Base-by-base conservation (phyloP, 2,329 filamentous ascomycete species). In the Claviceps fusiformis region DNA sequence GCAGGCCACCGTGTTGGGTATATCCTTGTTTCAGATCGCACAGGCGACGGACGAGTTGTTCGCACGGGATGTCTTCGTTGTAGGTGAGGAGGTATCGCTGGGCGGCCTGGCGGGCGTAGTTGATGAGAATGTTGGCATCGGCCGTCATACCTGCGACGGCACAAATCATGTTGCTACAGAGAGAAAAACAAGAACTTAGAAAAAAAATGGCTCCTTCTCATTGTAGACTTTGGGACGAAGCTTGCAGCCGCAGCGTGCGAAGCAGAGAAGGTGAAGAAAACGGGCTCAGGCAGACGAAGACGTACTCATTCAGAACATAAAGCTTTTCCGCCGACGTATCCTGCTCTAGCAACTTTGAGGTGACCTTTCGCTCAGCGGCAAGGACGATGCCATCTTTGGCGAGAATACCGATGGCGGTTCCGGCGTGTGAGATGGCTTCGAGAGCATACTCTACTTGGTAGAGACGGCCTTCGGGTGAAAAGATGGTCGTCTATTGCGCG, bases 261-360 rank as follows among this genome's bases (percentile, higher is more conserved):
- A 17, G 5, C 5, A 17, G 15, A 41, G 13, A 6, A 17, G 17
- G 13, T 17, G 37, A 17, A 4, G 7, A 41, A 3, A 17, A 41
- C 9, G 11, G 11, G 35, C 24, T 24, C 24, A 24, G 2, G 24
- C 24, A 24, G 24, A 24, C 24, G 24, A 17, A 17, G 8, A 67
- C 86, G 59, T 78, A 96, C 92, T 98, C 93, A 65, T 98, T 98
- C 65, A 98, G 77, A 66, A 95, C 96, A 75, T 98, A 98, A 64
- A 98, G 89, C 84, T 98, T 98, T 85, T 98, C 93, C 52, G 93
- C 95, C 55, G 93, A 97, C 61, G 95, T 98, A 75, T 98, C 93
- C 77, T 98, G 95, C 80, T 98, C 93, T 68, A 98, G 75, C 69
- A 98, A 80, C 83, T 98, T 98, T 75, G 93, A 97, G 59, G 93